Base-by-base conservation (phyloP, 2,329 filamentous ascomycete genomes). In the Dendrostoma leiphaemia region DNA sequence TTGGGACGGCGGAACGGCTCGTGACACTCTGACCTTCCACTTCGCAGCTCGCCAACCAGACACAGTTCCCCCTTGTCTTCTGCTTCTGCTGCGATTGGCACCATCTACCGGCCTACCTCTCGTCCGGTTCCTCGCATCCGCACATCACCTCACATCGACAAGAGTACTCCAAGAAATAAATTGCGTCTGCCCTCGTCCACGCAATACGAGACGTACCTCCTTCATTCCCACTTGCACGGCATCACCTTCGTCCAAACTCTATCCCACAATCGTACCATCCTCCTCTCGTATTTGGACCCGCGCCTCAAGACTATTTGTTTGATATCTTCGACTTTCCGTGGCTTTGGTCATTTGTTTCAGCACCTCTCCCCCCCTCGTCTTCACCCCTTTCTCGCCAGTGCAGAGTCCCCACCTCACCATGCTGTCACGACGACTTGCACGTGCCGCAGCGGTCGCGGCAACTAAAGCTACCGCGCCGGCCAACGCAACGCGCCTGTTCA, bases 401-500 rank as follows among this genome's bases (percentile, higher is more conserved):
- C 29, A 41, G n/a, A 12, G 63, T 57, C 77, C 62, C 63, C 67
- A 58, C n/a, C n/a, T 64, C 70, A 65, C 67, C 59, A 82, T 81
- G 79, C 68, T 81, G 62, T 74, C 74, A 59, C 74, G 72, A 65
- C 77, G 78, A 65, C 68, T 84, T 62, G 65, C 78, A 62, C 80
- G 76, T 62, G 65, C 70, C 48, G 68, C 74, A 62, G 71, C 74
- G 49, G 67, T 67, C 53, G 66, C 58, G 62, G 67, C 67, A 62
- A 38, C 34, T 23, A 38, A 44, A 48, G 44, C 52, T 46, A 72
- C 73, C 61, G 73, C 74, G 59, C 79, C 77, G 66, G 73, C 75
- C 62, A 67, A 79, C 59, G 29, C 48, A 7, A 43, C 44, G 38
- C 79, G 85, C 63, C 74, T 82, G 62, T 81, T 89, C 67, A 77